These are phyloP conservation scores for Xylariaceae sp. DNA, from an alignment of 2,329 filamentous ascomycete species.

Conservation along the genomic window DNA sequence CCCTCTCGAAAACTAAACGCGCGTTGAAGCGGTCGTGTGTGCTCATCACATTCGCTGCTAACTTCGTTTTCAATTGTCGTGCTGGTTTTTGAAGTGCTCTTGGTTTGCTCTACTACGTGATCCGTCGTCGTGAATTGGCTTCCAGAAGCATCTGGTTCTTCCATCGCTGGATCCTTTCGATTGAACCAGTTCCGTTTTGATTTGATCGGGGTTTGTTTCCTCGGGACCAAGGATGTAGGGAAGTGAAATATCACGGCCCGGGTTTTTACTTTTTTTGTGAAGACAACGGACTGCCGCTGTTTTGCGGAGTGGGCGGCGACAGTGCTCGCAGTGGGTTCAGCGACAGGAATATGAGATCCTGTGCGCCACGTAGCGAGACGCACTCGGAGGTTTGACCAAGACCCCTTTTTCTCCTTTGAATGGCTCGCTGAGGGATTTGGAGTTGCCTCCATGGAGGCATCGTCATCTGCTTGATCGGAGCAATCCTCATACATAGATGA, in stretches of 20 bases:
- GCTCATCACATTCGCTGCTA: neutral
- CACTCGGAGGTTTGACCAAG: constrained; percentile 16
- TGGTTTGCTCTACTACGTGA: constrained; percentile 5
- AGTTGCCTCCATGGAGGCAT: neutral
- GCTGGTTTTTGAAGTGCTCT: neutral
- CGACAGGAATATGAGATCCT: neutral
- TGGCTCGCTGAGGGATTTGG: neutral
- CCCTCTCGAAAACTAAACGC: constrained; percentile 14
- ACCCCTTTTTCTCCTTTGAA: constrained; percentile 14
- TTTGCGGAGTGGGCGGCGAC: neutral
- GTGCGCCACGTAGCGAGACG: constrained; percentile 2
- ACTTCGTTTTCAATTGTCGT: neutral
- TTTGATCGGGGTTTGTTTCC: neutral
- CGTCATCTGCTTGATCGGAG: constrained; percentile 4
- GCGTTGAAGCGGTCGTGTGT: constrained; percentile 2
- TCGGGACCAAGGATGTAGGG: neutral
- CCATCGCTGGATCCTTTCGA: neutral
- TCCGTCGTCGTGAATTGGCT: constrained; percentile 3
- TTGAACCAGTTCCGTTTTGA: neutral
- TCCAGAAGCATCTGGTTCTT: constrained; percentile 1
- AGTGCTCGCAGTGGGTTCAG: neutral
- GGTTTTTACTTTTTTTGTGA: neutral
- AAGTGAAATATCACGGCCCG: neutral
- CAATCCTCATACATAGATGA: neutral
- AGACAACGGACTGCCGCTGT: neutral